Evolutionary conservation across 1,284 basidiomycete species (phyloP).

Genomic region (Sphagnurus paluster): DNA sequence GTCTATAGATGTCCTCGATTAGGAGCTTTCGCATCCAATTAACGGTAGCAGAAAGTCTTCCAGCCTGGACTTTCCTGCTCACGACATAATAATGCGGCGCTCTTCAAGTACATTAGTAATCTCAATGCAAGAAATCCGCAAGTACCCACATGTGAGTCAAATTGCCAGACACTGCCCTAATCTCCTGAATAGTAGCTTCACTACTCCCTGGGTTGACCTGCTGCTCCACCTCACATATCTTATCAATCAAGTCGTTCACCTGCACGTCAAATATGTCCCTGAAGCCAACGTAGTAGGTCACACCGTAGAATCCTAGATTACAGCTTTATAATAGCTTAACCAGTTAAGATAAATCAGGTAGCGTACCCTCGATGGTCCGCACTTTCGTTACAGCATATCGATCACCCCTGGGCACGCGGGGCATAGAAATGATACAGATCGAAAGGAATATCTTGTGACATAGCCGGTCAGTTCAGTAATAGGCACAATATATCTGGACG

Average conservation of each 20-base stretch:
- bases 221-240: constrained; percentile 49
- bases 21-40: constrained; percentile 48
- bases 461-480: not conserved
- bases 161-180: constrained; percentile 40
- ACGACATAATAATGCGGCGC: constrained; percentile 61
- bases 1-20: constrained; percentile 58
- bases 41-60: constrained; percentile 32
- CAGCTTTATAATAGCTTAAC: not conserved
- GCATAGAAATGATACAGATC: constrained; percentile 47
- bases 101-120: constrained; percentile 28
- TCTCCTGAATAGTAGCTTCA: constrained; percentile 36
- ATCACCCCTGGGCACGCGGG: constrained; percentile 45
- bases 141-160: constrained; percentile 57
- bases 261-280: constrained; percentile 55
- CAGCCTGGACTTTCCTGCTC: constrained; percentile 37
- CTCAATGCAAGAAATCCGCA: not conserved
- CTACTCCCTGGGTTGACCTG: constrained; percentile 34
- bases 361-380: constrained; percentile 46
- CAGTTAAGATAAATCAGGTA: not conserved
- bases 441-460: constrained; percentile 57
- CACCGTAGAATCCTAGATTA: constrained; percentile 55
- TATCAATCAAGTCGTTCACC: constrained; percentile 48
- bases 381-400: constrained; percentile 57
- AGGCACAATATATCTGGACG: constrained; percentile 18
- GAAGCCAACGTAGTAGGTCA: constrained; percentile 62